Conservation (phyloP, 257 asterid species). For the Primulina huaijiensis region DNA sequence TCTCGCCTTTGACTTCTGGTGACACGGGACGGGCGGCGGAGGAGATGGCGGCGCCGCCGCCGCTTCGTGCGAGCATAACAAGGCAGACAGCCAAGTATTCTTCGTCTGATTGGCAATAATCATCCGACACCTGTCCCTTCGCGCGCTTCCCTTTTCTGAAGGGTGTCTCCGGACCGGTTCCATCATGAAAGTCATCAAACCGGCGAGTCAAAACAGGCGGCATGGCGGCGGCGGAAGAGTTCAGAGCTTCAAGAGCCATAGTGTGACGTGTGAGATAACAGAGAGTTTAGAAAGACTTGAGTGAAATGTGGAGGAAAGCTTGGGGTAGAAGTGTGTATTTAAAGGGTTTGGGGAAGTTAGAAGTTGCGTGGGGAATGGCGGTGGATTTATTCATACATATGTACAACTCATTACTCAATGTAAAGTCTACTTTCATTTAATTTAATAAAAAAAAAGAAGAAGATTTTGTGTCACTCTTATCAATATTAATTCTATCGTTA, state of each 20-base stretch:
- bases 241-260: conserved; percentile 68
- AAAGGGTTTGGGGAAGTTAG: conserved; percentile 33
- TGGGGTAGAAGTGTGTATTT: background rate
- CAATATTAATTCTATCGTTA: too few relatives aligned
- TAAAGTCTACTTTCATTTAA: too few relatives aligned
- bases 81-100: conserved; percentile 69
- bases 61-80: conserved; percentile 59
- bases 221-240: conserved; percentile 29
- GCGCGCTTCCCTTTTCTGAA: conserved; percentile 29
- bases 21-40: background rate
- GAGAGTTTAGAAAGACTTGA: conserved; percentile 19
- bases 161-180: background rate
- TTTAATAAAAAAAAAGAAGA: too few relatives aligned
- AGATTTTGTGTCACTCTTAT: too few relatives aligned
- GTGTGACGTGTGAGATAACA: background rate
- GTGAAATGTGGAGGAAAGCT: conserved; percentile 21
- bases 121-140: conserved; percentile 7
- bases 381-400: background rate
- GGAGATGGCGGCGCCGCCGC: conserved; percentile 5
- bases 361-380: conserved; percentile 73
- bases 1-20: background rate
- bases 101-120: conserved; percentile 33
- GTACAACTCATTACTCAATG: too few relatives aligned
- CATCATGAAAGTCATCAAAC: background rate
- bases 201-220: conserved; percentile 13